phyloP scores from a whole-genome alignment of 495 filamentous ascomycete genomes.

The Penicillium pancosmium region DNA sequence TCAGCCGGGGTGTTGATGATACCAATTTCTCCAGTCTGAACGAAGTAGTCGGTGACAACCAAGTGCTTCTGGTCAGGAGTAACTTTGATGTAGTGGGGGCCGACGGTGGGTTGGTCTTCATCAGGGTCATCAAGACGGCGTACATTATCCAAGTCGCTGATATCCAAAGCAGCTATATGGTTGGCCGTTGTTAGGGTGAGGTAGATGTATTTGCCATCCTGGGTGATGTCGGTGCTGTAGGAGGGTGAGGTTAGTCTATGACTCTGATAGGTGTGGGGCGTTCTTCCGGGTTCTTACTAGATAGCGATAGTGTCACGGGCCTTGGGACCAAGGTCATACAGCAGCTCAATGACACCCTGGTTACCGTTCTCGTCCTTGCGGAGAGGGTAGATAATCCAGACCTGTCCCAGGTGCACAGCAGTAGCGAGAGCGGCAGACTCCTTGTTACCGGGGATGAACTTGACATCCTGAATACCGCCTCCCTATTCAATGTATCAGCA shows the following conservation, averaged over 20 bases:
- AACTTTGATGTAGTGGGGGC: conserved; percentile 67
- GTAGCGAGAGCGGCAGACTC: conserved; percentile 63
- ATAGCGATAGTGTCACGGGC: conserved; percentile 60
- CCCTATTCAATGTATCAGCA: conserved; percentile 34
- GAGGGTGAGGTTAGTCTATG: conserved; percentile 7
- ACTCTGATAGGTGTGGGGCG: too few species aligned
- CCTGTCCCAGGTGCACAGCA: conserved; percentile 62
- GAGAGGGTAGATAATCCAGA: conserved; percentile 68
- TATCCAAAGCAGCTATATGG: conserved; percentile 66
- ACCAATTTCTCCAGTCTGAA: conserved; percentile 63
- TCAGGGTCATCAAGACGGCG: conserved; percentile 63
- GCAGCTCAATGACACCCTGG: conserved; percentile 57
- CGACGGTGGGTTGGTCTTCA: conserved; percentile 59
- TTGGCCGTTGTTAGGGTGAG: conserved; percentile 64
- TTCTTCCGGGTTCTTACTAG: conserved; percentile 40
- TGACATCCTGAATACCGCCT: conserved; percentile 65
- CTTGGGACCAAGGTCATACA: conserved; percentile 60
- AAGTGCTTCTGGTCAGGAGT: conserved; percentile 66
- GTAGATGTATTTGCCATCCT: conserved; percentile 61
- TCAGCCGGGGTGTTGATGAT: conserved; percentile 65
- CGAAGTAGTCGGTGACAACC: conserved; percentile 66
- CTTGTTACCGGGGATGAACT: conserved; percentile 64
- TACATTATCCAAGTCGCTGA: conserved; percentile 60
- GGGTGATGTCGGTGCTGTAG: conserved; percentile 55
- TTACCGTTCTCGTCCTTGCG: conserved; percentile 54